Base-by-base conservation (phyloP, 192 early-diverging fungal genomes). In the Rhizoclosmatium sp. region DNA sequence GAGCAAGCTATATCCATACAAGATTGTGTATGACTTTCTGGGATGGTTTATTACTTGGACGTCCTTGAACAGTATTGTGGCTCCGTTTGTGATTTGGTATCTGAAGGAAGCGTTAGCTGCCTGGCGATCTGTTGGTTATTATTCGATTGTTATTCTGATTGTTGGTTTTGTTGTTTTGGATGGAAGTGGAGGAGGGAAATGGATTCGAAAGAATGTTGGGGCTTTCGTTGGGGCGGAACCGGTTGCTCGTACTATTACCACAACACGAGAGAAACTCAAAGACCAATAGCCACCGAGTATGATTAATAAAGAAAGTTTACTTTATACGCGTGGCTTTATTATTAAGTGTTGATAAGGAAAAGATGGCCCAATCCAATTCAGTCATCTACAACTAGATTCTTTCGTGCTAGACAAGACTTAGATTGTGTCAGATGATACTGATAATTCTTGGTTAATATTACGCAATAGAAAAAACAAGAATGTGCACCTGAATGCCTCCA, bases 1-100 rank as follows among this genome's bases (percentile, higher is more conserved):
- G 1, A 79, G 78, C 2, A 69, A 76, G 12, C 71, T 89, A 23
- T 66, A 80, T 2, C 69, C 72, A 0, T 80, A 42, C 59, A 93
- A 91, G 80, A 73, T 31, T 4, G 67, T 84, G 40, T 97, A 97
- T 80, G 92, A 95, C 75, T 42, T 92, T 2, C 72, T 87, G 51
- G 93, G 94, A 21, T 94, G 89, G 90, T 48, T 81, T 59, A 10
- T 64, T 19, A 78, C 77, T n/a, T 77, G 76, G 62, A 67, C 70
- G 31, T 66, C 71, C 2, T 21, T 85, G 49, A 82, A 82, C 71
- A 82, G 74, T 66, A 73, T 82, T 46, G 75, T 68, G 60, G 84
- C 81, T 3, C 84, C 84, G 3, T 85, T 85, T 68, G 62, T 67
- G 9, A 77, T 84, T 10, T 76, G 68, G 72, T 44, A 45, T 58